Evolutionary conservation across 192 early-diverging fungal genomes (phyloP).

Genomic region (Ambispora gerdemannii): DNA sequence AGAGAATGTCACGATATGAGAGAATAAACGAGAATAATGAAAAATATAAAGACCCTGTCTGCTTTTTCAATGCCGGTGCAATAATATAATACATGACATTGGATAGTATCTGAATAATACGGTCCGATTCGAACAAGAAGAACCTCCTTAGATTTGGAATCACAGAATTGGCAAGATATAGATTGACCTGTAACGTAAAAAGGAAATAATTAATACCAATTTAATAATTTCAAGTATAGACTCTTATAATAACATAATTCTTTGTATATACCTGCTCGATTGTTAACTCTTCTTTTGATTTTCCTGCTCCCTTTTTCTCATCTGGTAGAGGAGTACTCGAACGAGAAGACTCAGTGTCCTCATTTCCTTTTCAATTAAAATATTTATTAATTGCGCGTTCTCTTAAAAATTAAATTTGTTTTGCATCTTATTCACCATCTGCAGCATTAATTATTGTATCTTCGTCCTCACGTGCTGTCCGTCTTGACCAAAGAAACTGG

Average conservation of each 20-base stretch:
- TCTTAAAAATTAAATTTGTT: too few species aligned
- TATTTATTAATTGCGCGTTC: too few species aligned
- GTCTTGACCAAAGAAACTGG: slow-evolving; percentile 63
- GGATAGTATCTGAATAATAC: slow-evolving; percentile 54
- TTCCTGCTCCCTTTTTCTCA: slow-evolving; percentile 44
- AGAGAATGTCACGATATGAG: too few species aligned
- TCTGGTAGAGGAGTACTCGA: neutral
- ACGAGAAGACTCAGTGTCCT: slow-evolving; percentile 2
- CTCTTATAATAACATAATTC: slow-evolving; percentile 31
- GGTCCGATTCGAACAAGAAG: slow-evolving; percentile 68
- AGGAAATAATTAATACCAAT: slow-evolving; percentile 1
- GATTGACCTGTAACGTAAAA: slow-evolving; percentile 33
- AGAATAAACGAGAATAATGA: neutral
- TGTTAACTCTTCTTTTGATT: slow-evolving; percentile 61
- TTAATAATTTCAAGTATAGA: neutral
- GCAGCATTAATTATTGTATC: too few species aligned
- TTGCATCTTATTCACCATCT: too few species aligned
- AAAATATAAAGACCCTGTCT: slow-evolving; percentile 34
- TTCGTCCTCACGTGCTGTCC: slow-evolving; percentile 44
- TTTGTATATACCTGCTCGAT: slow-evolving; percentile 61
- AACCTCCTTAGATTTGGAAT: slow-evolving; percentile 68
- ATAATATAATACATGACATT: slow-evolving; percentile 86
- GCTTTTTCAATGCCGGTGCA: slow-evolving; percentile 62
- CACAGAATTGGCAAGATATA: slow-evolving; percentile 49
- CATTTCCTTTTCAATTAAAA: neutral